These are phyloP conservation scores for Phytophthora citrophthora DNA, from an alignment of 352 stramenopile genomes.

Conservation along the genomic window DNA sequence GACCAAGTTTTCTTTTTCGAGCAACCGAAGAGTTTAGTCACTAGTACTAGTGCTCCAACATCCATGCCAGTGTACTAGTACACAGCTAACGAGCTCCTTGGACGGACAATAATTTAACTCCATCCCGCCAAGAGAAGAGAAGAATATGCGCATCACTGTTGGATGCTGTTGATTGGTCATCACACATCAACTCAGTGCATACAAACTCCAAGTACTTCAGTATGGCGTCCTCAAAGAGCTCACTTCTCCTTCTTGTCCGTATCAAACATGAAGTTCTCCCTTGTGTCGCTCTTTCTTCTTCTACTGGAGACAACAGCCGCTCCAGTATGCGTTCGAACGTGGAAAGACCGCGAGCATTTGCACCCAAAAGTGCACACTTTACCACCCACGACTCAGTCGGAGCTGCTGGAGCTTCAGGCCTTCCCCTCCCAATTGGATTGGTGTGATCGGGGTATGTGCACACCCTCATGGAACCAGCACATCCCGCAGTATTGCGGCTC, in stretches of 20 bases:
- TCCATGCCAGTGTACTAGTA: too few relatives aligned
- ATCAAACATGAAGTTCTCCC: background rate
- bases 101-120: too few relatives aligned
- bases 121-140: too few relatives aligned
- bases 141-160: background rate
- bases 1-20: too few relatives aligned
- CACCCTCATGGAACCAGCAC: constrained; percentile 87
- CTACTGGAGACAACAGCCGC: background rate
- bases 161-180: constrained; percentile 1
- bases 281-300: background rate
- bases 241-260: background rate
- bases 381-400: constrained; percentile 48
- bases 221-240: background rate
- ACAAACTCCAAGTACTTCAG: background rate
- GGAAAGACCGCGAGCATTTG: constrained; percentile 77
- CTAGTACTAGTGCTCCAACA: too few relatives aligned
- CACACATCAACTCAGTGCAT: background rate
- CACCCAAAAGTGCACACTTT: constrained; percentile 53
- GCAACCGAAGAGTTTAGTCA: too few relatives aligned
- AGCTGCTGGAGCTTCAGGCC: constrained; percentile 37
- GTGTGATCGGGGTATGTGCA: constrained; percentile 81
- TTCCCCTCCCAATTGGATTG: constrained; percentile 90
- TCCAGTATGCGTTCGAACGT: constrained; percentile 10
- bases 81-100: too few relatives aligned
- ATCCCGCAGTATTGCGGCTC: constrained; percentile 89